phyloP scores from a whole-genome alignment of 768 basidiomycete genomes.

The Imleria badia region DNA sequence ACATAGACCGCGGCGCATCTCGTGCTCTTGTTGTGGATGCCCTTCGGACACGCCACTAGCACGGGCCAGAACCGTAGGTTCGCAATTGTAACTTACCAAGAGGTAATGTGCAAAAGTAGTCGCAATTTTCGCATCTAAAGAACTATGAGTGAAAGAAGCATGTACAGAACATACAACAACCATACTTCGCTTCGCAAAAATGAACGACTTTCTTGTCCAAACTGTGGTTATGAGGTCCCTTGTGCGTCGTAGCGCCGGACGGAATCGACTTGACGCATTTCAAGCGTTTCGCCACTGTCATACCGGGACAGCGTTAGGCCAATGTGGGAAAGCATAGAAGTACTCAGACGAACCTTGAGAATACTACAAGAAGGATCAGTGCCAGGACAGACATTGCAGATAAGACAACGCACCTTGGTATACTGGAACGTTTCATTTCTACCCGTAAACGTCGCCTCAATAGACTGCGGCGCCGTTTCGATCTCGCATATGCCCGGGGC shows the following conservation, averaged over 20 bases:
- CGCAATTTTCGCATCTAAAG: too few species aligned
- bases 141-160: neutral
- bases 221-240: too few species aligned
- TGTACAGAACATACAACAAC: neutral
- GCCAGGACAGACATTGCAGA: neutral
- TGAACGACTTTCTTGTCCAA: too few species aligned
- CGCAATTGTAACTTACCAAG: conserved; percentile 41
- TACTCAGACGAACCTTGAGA: conserved; percentile 44
- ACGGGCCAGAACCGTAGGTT: fast-evolving
- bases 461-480: conserved; percentile 54
- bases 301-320: neutral
- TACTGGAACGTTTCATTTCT: conserved; percentile 61
- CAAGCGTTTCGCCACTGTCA: conserved; percentile 48
- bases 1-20: conserved; percentile 68
- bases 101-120: conserved; percentile 58
- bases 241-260: conserved; percentile 38
- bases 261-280: conserved; percentile 49
- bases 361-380: conserved; percentile 36
- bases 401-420: conserved; percentile 47
- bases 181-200: conserved; percentile 51
- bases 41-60: conserved; percentile 33
- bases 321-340: neutral
- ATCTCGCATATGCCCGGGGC: conserved; percentile 56
- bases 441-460: conserved; percentile 62
- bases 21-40: conserved; percentile 59